Percentiles rank a stretch among this genome's conserved stretches.
Conservation (phyloP, 495 filamentous ascomycete genomes). For the Lophiostoma macrostomum region DNA sequence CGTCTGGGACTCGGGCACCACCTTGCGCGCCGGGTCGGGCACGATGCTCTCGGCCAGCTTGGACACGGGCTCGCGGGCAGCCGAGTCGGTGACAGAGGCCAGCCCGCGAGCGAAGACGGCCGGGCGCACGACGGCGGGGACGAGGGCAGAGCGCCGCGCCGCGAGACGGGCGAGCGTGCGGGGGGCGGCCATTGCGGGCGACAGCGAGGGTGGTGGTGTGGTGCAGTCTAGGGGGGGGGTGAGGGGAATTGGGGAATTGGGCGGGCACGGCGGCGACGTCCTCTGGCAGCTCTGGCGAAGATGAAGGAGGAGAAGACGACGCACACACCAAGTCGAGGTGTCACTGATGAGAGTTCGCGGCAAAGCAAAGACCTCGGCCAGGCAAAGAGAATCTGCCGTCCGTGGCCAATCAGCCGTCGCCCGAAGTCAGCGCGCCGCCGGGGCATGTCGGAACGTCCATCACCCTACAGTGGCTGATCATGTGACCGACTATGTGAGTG, state of each 20-base stretch:
- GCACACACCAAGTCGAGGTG: too few relatives aligned
- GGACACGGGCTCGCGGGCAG: conserved; percentile 23
- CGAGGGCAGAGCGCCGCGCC: conserved; percentile 12
- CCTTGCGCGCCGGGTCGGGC: conserved; percentile 23
- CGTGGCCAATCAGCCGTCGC: too few relatives aligned
- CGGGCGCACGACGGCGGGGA: conserved; percentile 30
- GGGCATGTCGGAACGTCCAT: too few relatives aligned
- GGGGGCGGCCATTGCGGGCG: conserved; percentile 26
- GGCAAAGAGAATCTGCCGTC: too few relatives aligned
- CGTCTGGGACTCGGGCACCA: conserved; percentile 49
- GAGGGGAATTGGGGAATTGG: conserved; percentile 9
- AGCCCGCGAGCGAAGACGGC: conserved; percentile 29
- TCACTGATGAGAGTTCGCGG: too few relatives aligned
- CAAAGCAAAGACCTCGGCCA: too few relatives aligned
- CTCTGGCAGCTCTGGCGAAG: too few relatives aligned
- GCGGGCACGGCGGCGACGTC: too few relatives aligned
- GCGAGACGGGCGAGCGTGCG: conserved; percentile 32
- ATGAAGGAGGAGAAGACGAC: too few relatives aligned
- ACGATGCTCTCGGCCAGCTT: conserved; percentile 12
- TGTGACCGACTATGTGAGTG: too few relatives aligned
- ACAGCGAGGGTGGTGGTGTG: conserved; percentile 2
- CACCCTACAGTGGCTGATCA: too few relatives aligned
- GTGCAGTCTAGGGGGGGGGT: background rate
- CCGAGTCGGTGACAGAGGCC: conserved; percentile 26
- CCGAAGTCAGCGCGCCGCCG: too few relatives aligned